Base-by-base conservation (phyloP, 164 flowering plant species). In the Tinospora cordifolia region DNA sequence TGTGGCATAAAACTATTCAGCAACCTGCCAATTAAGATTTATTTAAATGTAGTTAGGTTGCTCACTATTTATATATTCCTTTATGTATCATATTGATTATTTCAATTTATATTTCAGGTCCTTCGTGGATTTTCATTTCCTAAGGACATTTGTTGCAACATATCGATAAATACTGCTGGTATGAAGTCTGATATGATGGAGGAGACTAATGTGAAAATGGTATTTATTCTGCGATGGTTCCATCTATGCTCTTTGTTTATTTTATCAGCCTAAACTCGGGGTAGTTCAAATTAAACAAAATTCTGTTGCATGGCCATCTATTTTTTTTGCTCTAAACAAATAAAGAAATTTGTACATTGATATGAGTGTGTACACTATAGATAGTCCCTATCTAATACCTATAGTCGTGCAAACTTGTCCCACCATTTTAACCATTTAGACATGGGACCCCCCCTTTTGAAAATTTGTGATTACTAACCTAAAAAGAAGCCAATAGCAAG, bases 161-260 rank as follows among this genome's bases (percentile, higher is more conserved):
- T 68, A 38, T 72, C 72, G 73, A 69, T 82, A 58, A 75, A 22
- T 40, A 75, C 82, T 70, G 46, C 73, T 73, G 75, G 82, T 69
- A 63, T 51, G 73, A 82, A 82, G 65, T 79, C 76, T 67, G 75
- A 73, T 71, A 21, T 78, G 77, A 66, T 71, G 66, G 80, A 79
- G 49, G 82, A 75, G 69, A 41, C 77, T 51, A 74, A 72, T 74
- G 49, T 77, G 60, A 57, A 80, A 54, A 79, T 86, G 98, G 97
- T 90, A 83, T 44, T 65, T 44, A 27, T 70, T 72, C 63, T 27
- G 41, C 39, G 17, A 30, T 15, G 65, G 71, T 65, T 59, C n/a
- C 47, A 25, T 19, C 7, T 38, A 69, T 54, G 26, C 13, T 69
- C 30, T 41, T 67, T 19, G 67, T 22, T 25, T 58, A 65, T 41